A percentile compares a stretch with the other conserved stretches of the same genome.
Conservation (phyloP, 495 filamentous ascomycete species). For the Rhypophila decipiens region DNA sequence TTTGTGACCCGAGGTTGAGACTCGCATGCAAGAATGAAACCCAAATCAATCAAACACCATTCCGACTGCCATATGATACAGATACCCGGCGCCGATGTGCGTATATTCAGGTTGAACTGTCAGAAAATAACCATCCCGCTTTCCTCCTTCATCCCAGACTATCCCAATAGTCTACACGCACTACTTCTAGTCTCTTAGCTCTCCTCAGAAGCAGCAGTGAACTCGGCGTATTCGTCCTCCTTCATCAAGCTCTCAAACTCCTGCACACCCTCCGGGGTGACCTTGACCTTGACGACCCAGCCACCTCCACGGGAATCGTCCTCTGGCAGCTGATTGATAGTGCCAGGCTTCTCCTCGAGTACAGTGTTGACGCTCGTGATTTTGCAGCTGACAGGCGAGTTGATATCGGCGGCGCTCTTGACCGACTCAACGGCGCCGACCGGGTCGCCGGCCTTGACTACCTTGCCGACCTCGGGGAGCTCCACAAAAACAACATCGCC, state of each 20-base stretch:
- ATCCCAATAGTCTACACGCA: too few species aligned
- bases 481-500: constrained; percentile 97
- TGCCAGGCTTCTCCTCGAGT: constrained; percentile 76
- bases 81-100: constrained; percentile 16
- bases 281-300: constrained; percentile 86
- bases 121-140: constrained; percentile 5
- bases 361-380: constrained; percentile 63
- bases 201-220: constrained; percentile 38
- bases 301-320: constrained; percentile 66
- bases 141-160: constrained; percentile 7
- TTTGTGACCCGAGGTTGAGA: neutral
- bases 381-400: constrained; percentile 74
- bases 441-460: constrained; percentile 63
- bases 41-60: constrained; percentile 12
- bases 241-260: constrained; percentile 74
- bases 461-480: constrained; percentile 62
- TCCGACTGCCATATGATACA: constrained; percentile 19
- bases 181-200: neutral
- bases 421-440: constrained; percentile 96
- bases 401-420: constrained; percentile 94
- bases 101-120: constrained; percentile 31
- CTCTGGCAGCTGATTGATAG: constrained; percentile 76
- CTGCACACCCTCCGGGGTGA: constrained; percentile 52
- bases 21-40: constrained; percentile 2
- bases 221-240: constrained; percentile 62